phyloP scores from a whole-genome alignment of 176 grass and related monocot species.

The Musa beccarii region DNA sequence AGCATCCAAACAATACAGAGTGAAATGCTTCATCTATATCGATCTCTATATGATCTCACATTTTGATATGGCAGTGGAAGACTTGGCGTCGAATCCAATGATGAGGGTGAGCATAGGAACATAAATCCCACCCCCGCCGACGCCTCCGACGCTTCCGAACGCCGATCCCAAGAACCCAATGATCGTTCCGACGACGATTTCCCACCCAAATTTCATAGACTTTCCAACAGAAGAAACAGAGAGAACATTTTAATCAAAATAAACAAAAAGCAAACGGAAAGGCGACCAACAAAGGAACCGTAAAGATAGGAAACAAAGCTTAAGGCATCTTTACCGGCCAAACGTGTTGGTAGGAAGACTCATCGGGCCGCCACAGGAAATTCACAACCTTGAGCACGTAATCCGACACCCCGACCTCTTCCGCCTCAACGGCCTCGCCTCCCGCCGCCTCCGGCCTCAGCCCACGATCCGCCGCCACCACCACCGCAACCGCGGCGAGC shows the following conservation, averaged over 20 bases:
- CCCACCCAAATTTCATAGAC: constrained; percentile 21
- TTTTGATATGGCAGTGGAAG: constrained; percentile 28
- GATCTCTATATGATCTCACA: constrained; percentile 3
- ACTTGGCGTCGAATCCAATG: constrained; percentile 27
- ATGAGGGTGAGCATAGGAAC: constrained; percentile 28
- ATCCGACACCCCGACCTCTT: background rate
- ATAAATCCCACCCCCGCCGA: constrained; percentile 25
- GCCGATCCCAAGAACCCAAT: constrained; percentile 23
- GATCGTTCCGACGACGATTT: constrained; percentile 19
- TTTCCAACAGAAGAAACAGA: constrained; percentile 2
- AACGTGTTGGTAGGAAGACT: constrained; percentile 20
- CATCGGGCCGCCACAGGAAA: constrained; percentile 34
- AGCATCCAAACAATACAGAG: background rate
- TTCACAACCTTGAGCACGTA: constrained; percentile 35
- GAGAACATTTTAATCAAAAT: background rate
- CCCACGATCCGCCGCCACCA: constrained; percentile 6
- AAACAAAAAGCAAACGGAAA: background rate
- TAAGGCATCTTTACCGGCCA: constrained; percentile 17
- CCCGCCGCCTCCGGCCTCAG: background rate
- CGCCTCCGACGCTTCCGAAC: constrained; percentile 22
- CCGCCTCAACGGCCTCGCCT: background rate
- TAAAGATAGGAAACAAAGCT: background rate
- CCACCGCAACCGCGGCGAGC: background rate
- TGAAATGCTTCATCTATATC: too few relatives aligned
- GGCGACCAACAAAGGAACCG: background rate